Percentiles rank a stretch among this genome's conserved stretches.
Conservation (phyloP, 208 protist genomes). For the Porcisia deanei region DNA sequence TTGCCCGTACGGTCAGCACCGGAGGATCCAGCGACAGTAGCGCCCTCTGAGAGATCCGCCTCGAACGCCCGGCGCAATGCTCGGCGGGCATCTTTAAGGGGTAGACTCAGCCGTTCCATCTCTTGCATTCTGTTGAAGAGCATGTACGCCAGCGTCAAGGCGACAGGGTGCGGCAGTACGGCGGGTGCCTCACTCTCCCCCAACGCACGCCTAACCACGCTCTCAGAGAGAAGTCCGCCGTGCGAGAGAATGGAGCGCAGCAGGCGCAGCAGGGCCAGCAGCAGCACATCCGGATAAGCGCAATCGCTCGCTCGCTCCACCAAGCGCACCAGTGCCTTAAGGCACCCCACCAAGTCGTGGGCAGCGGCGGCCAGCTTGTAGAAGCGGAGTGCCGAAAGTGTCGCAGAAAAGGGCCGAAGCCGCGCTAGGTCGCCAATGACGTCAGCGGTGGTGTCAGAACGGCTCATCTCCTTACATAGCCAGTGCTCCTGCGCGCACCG, state of each 20-base stretch:
- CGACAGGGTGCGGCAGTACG: background rate
- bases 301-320: constrained; percentile 11
- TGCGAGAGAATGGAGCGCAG: constrained; percentile 19
- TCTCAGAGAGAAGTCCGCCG: constrained; percentile 9
- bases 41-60: background rate
- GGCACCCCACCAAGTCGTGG: constrained; percentile 1
- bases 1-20: background rate
- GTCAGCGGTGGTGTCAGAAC: background rate
- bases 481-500: constrained; percentile 64
- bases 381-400: constrained; percentile 15
- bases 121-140: constrained; percentile 34
- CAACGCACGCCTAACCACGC: background rate
- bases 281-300: constrained; percentile 11
- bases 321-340: constrained; percentile 21
- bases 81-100: constrained; percentile 15
- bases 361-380: background rate
- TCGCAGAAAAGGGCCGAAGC: constrained; percentile 21
- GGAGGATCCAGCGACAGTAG: background rate
- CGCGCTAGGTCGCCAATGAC: background rate
- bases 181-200: background rate
- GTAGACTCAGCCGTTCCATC: constrained; percentile 22
- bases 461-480: constrained; percentile 21
- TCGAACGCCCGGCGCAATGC: background rate
- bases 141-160: constrained; percentile 8
- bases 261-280: constrained; percentile 15